Percentiles rank a stretch among this genome's conserved stretches.
These are phyloP conservation scores for Tubosaeta brunneosetosa DNA, from an alignment of 768 basidiomycete species.

Conservation along the genomic window DNA sequence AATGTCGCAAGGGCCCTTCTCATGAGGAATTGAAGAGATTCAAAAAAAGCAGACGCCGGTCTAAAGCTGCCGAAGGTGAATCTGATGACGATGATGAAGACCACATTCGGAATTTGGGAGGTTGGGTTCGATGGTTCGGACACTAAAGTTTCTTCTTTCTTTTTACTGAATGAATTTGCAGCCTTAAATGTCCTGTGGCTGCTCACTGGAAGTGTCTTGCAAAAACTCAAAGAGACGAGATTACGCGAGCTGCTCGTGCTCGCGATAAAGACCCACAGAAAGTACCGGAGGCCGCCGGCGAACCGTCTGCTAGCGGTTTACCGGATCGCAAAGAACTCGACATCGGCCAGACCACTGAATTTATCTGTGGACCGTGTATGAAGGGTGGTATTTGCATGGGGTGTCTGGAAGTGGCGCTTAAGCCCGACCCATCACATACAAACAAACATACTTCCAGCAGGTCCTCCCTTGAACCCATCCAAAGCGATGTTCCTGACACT, in stretches of 20 bases:
- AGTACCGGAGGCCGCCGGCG: conserved; percentile 19
- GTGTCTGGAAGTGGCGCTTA: conserved; percentile 55
- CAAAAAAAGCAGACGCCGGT: conserved; percentile 38
- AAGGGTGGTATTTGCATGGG: conserved; percentile 78
- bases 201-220: conserved; percentile 78
- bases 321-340: conserved; percentile 45
- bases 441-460: conserved; percentile 11
- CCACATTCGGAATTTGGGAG: conserved; percentile 51
- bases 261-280: conserved; percentile 44
- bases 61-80: conserved; percentile 43
- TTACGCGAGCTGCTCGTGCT: conserved; percentile 58
- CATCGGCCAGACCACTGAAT: conserved; percentile 64
- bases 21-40: conserved; percentile 47
- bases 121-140: conserved; percentile 80
- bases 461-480: conserved; percentile 7
- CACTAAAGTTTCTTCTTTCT: neutral
- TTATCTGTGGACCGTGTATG: conserved; percentile 69
- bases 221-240: conserved; percentile 61
- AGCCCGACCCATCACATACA: conserved; percentile 37
- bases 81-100: conserved; percentile 44
- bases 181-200: conserved; percentile 71
- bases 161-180: conserved; percentile 27
- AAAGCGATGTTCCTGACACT: conserved; percentile 22
- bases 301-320: conserved; percentile 28
- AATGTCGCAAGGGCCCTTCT: conserved; percentile 57